phyloP scores from a whole-genome alignment of 164 flowering plant genomes.

The Santalum album region DNA sequence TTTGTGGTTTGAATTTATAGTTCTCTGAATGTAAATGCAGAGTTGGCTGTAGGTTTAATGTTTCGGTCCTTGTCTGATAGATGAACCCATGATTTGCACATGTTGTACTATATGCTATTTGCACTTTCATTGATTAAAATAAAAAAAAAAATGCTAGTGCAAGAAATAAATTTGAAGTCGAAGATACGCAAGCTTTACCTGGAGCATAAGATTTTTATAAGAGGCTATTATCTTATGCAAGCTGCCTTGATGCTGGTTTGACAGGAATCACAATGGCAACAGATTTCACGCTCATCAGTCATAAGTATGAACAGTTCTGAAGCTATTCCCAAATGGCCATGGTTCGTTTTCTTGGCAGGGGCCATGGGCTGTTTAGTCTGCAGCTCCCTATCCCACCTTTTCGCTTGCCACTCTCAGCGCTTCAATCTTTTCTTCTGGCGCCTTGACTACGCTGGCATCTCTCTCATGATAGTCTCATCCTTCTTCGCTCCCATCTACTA shows the following conservation, averaged over 20 bases:
- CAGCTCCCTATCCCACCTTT: slow-evolving; percentile 84
- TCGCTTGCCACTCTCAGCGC: slow-evolving; percentile 81
- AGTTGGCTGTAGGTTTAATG: too few relatives aligned
- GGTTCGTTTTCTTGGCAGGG: slow-evolving; percentile 75
- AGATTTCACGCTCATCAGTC: slow-evolving; percentile 18
- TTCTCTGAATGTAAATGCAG: too few relatives aligned
- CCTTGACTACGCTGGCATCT: slow-evolving; percentile 86
- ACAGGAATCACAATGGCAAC: slow-evolving; percentile 36
- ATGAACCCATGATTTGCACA: not conserved
- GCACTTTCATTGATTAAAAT: too few relatives aligned
- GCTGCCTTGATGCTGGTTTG: not conserved
- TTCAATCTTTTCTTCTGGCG: slow-evolving; percentile 88
- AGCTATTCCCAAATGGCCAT: slow-evolving; percentile 68
- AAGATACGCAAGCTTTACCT: too few relatives aligned
- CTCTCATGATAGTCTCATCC: slow-evolving; percentile 86
- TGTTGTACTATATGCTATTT: not conserved
- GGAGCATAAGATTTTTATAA: not conserved
- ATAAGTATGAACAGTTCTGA: slow-evolving; percentile 6
- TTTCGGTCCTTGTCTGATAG: too few relatives aligned
- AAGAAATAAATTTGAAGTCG: too few relatives aligned
- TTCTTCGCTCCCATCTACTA: slow-evolving; percentile 88
- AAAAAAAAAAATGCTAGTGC: too few relatives aligned
- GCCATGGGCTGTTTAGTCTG: slow-evolving; percentile 76
- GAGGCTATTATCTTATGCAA: not conserved
- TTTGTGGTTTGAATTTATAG: too few relatives aligned